Evolutionary conservation across 306 rosid genomes (phyloP), one percentile per base, ranked within the genome.

Genomic region (Ziziphus jujuba): DNA sequence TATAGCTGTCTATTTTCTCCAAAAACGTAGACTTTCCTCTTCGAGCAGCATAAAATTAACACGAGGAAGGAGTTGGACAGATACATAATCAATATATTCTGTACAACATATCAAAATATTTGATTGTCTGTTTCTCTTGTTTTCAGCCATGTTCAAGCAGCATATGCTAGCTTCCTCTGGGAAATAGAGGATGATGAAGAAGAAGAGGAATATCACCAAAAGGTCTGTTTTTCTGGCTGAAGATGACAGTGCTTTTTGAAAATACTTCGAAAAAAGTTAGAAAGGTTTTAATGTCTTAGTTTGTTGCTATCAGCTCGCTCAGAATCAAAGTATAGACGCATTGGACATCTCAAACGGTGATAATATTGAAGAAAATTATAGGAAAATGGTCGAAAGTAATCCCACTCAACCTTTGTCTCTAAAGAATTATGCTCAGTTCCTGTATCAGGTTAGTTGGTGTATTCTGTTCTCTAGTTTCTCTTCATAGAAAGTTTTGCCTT

Each of bases 111-210:
- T 15, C 10, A 17, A 17, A 14, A 19, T 8, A 61, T 23, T 9
- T 64, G 56, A 13, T 24, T 11, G 49, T 63, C 38, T 28, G n/a
- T 50, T 23, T 45, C 7, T 75, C 51, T 71, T 23, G 50, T 83
- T 81, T 82, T 65, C 87, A 93, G 98, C 72, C 49, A 75, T 61
- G 82, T 88, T 78, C 95, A 87, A 49, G 97, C 90, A 48, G 96
- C 95, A 80, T 84, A 84, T 80, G 80, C 91, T 69, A 80, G 87
- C 75, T 90, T 93, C 82, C 97, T 90, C 25, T 93, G 96, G 97
- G 91, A 83, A 78, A 66, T 75, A 56, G 86, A 83, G 54, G 80
- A 81, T 13, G 77, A 54, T 11, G 78, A 82, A 19, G 81, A 74
- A 36, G 66, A 55, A 55, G 84, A 55, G 60, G 69, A 70, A 59